Percentiles rank a stretch among this genome's conserved stretches.
These are phyloP conservation scores for Afroboletus lepidellus DNA, from an alignment of 1,284 basidiomycete species.

Conservation along the genomic window DNA sequence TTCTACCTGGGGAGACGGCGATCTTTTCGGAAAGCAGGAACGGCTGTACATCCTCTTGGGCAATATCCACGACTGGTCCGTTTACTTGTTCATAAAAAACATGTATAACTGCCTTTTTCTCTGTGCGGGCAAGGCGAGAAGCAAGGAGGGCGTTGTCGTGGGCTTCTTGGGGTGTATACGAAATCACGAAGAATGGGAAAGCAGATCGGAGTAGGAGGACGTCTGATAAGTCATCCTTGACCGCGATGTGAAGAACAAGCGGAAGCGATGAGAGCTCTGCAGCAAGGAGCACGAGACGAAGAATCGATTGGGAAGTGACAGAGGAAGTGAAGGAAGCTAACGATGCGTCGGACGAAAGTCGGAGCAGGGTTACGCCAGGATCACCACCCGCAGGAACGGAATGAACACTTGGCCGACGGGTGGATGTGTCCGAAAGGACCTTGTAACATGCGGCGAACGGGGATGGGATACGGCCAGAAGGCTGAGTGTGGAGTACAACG, in stretches of 20 bases:
- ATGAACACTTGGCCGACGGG: constrained; percentile 38
- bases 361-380: constrained; percentile 52
- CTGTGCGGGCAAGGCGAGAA: constrained; percentile 58
- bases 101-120: constrained; percentile 73
- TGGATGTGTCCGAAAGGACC: constrained; percentile 24
- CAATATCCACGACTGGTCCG: constrained; percentile 48
- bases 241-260: constrained; percentile 51
- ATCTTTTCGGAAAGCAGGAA: constrained; percentile 54
- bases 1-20: constrained; percentile 6
- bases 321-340: constrained; percentile 51
- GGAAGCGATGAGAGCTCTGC: constrained; percentile 45
- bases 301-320: constrained; percentile 35
- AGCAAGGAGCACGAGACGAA: constrained; percentile 46
- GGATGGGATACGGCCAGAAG: constrained; percentile 37
- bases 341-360: constrained; percentile 33
- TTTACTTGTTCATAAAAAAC: constrained; percentile 57
- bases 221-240: constrained; percentile 54
- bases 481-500: constrained; percentile 56
- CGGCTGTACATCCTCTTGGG: constrained; percentile 54
- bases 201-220: constrained; percentile 56
- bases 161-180: constrained; percentile 61
- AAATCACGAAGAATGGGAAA: constrained; percentile 62
- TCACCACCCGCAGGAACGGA: constrained; percentile 60
- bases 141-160: constrained; percentile 76
- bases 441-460: constrained; percentile 39